A percentile compares a stretch with the other conserved stretches of the same genome.
These are phyloP conservation scores for Fomitopsis betulina DNA, from an alignment of 1,284 basidiomycete genomes.

Conservation along the genomic window DNA sequence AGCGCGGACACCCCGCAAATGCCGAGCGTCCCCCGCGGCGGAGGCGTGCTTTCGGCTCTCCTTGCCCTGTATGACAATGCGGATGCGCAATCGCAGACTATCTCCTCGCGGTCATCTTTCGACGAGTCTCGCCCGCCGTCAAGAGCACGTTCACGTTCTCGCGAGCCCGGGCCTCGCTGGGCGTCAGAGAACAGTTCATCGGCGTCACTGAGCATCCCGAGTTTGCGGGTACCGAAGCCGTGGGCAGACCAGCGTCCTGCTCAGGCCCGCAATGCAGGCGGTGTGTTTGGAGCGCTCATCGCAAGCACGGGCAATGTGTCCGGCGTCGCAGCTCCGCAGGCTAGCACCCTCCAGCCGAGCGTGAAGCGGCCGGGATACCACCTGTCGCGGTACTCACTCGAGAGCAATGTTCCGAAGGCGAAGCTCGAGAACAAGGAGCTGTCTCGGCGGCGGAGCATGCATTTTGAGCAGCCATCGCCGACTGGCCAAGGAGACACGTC, in stretches of 20 bases:
- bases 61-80: conserved; percentile 46
- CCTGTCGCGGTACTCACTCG: conserved; percentile 39
- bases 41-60: conserved; percentile 49
- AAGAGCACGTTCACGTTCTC: not conserved
- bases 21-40: conserved; percentile 21
- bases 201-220: conserved; percentile 1
- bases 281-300: conserved; percentile 72
- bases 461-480: conserved; percentile 11
- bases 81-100: conserved; percentile 7
- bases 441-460: conserved; percentile 20
- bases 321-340: conserved; percentile 53
- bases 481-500: not conserved
- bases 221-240: conserved; percentile 3
- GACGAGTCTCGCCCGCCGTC: conserved; percentile 19
- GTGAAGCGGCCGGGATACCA: conserved; percentile 67
- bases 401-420: conserved; percentile 17
- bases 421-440: conserved; percentile 5
- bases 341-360: conserved; percentile 57
- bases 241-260: conserved; percentile 34
- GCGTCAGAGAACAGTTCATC: conserved; percentile 3
- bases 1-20: conserved; percentile 18
- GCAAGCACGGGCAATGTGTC: conserved; percentile 64
- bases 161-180: not conserved
- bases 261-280: conserved; percentile 50
- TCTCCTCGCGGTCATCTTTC: conserved; percentile 18